Evolutionary conservation across 352 stramenopile genomes (phyloP), one percentile per base, ranked within the genome.

Genomic region (Phytophthora foliorum): DNA sequence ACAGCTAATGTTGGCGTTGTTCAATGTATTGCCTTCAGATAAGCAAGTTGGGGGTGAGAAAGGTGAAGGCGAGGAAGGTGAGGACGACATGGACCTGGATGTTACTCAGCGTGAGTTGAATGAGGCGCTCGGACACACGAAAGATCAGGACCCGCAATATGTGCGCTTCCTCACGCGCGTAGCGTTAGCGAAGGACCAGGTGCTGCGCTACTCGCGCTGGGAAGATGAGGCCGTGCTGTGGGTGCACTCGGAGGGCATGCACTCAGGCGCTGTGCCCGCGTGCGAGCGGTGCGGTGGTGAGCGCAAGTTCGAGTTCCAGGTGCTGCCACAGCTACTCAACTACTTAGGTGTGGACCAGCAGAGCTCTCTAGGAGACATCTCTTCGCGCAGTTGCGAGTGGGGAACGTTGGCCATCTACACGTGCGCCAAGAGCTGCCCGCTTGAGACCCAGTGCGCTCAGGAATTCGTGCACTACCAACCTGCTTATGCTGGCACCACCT

Each of bases 281-380:
- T 98, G 95, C 63, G 38, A 82, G 29, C 82, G 79, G 13, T 99
- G 96, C 69, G 90, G 92, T 25, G 75, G 78, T 24, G 61, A 72
- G 25, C 91, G 96, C 24, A 82, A 89, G 57, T 99, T 98, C 64
- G 96, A 99, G 81, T 98, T 98, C 66, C 96, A 99, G 69, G 84
- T 99, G 64, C 84, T 99, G 62, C 96, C 96, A 0, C 96, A 99
- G 80, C 88, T 99, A 46, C 63, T 99, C 0, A 96, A 97, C 72
- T 98, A 97, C 68, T 67, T 99, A 36, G 71, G 91, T 25, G 81
- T 97, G 36, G 83, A 97, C 72, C 70, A 88, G 44, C 63, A 78
- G 14, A 82, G 78, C 41, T 87, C 82, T 31, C 75, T 91, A 21
- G 67, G 75, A 22, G 61, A 89, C 29, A 86, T 94, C 24, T 55